A percentile compares a stretch with the other conserved stretches of the same genome.
phyloP scores from a whole-genome alignment of 2,329 filamentous ascomycete species.

The Alternaria dauci region DNA sequence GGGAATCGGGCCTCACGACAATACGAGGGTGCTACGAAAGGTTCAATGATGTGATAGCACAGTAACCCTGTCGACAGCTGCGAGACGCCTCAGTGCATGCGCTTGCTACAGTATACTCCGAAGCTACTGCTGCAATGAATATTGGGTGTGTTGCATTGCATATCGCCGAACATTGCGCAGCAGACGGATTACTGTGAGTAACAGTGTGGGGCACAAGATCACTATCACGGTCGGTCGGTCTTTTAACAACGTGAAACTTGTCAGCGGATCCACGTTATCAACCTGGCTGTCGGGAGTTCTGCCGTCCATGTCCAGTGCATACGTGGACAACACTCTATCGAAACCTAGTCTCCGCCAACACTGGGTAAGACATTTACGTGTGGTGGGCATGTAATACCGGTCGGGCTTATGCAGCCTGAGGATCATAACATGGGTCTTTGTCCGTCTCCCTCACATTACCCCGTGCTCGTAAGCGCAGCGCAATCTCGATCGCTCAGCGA shows the following conservation, averaged over 20 bases:
- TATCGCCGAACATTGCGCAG: slow-evolving; percentile 13
- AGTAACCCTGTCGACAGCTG: background rate
- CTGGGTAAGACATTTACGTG: slow-evolving; percentile 3
- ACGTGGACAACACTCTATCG: slow-evolving; percentile 21
- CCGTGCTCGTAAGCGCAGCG: slow-evolving; percentile 21
- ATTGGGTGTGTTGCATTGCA: slow-evolving; percentile 26
- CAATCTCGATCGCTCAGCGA: slow-evolving; percentile 12
- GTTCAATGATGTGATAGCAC: slow-evolving; percentile 6
- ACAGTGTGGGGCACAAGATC: slow-evolving; percentile 18
- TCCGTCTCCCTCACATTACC: slow-evolving; percentile 1
- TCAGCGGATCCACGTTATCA: slow-evolving; percentile 19
- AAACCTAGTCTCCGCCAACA: slow-evolving; percentile 16
- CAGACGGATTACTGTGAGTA: slow-evolving; percentile 5
- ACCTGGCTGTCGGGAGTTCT: slow-evolving; percentile 20
- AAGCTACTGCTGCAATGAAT: slow-evolving; percentile 33
- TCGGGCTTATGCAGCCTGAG: slow-evolving; percentile 20
- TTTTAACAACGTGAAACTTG: slow-evolving; percentile 15
- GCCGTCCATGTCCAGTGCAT: slow-evolving; percentile 11
- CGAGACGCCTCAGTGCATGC: slow-evolving; percentile 19
- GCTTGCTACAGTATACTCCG: slow-evolving; percentile 25
- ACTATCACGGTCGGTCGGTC: slow-evolving; percentile 13
- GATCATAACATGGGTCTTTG: slow-evolving; percentile 19
- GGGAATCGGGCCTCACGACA: slow-evolving; percentile 4
- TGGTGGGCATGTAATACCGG: slow-evolving; percentile 8
- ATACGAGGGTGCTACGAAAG: slow-evolving; percentile 1